Evolutionary conservation across 768 basidiomycete species (phyloP).

Genomic region (Tephrocybe sp.): DNA sequence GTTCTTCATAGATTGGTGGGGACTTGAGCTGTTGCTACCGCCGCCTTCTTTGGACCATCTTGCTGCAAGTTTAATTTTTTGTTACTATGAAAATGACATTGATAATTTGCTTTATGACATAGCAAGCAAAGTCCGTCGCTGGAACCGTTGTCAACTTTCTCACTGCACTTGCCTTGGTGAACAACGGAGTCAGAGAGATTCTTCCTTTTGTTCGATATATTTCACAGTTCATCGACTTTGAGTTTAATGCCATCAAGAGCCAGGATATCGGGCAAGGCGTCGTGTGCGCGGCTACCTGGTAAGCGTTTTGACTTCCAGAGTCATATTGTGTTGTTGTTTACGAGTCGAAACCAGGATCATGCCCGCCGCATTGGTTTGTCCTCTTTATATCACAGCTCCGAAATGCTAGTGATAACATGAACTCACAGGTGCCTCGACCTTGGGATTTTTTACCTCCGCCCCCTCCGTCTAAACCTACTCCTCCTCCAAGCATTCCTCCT

Average conservation of each 20-base stretch:
- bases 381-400: neutral
- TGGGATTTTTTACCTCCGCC: conserved; percentile 69
- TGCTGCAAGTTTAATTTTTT: conserved; percentile 34
- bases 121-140: conserved; percentile 62
- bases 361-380: conserved; percentile 63
- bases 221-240: conserved; percentile 73
- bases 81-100: neutral
- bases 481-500: conserved; percentile 5
- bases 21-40: conserved; percentile 75
- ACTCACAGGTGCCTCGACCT: conserved; percentile 57
- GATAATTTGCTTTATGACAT: conserved; percentile 1
- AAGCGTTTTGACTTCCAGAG: conserved; percentile 14
- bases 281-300: conserved; percentile 90
- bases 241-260: conserved; percentile 61
- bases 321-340: neutral
- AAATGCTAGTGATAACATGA: neutral
- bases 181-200: conserved; percentile 77
- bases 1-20: conserved; percentile 78
- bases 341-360: conserved; percentile 53
- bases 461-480: conserved; percentile 29
- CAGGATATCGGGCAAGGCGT: conserved; percentile 75
- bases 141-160: conserved; percentile 69
- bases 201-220: conserved; percentile 85
- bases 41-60: conserved; percentile 64
- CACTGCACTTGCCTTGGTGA: conserved; percentile 65